Evolutionary conservation across 768 basidiomycete species (phyloP), one percentile per base, ranked within the genome.

Genomic region (Leucosporidium creatinivorum): DNA sequence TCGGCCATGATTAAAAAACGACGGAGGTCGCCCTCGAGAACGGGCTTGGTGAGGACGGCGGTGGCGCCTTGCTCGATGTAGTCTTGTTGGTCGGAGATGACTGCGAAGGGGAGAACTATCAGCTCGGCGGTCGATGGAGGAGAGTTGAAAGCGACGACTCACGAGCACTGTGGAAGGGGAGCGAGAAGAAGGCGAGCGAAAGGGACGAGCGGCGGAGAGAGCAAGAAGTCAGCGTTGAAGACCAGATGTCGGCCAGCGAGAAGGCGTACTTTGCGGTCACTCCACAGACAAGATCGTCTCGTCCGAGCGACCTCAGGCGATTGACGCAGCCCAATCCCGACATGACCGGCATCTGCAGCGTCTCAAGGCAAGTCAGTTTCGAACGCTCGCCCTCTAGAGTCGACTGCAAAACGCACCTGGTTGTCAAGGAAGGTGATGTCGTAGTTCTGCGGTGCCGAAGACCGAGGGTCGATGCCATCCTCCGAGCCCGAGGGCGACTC

Each of bases 211-310:
- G n/a, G n/a, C n/a, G n/a, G n/a, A n/a, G 33, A 33, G 33, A 33
- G 33, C 33, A n/a, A n/a, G 51, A 17, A 50, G 44, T 13, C n/a
- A n/a, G n/a, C n/a, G n/a, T n/a, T n/a, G 51, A 31, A 49, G 55
- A 26, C 21, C 28, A 33, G n/a, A n/a, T n/a, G n/a, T n/a, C n/a
- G n/a, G 39, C 15, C 39, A 44, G 39, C 39, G 15, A 12, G 10
- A 17, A 17, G 39, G 15, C 39, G 39, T 12, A 44, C 39, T 44
- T 44, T 7, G 39, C 88, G 2, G 77, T 78, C 4, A 76, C 75
- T 3, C 77, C 77, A 31, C 91, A 87, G n/a, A 92, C 84, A 74
- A 91, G 88, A 19, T 91, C 89, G 25, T 76, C 79, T 68, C 89
- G 81, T 12, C 85, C 86, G 75, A 85, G 76, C 66, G 82, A 81